Percentiles rank a stretch among this genome's conserved stretches.
These are phyloP conservation scores for Linnemannia hyalina DNA, from an alignment of 192 early-diverging fungal species.

Conservation along the genomic window DNA sequence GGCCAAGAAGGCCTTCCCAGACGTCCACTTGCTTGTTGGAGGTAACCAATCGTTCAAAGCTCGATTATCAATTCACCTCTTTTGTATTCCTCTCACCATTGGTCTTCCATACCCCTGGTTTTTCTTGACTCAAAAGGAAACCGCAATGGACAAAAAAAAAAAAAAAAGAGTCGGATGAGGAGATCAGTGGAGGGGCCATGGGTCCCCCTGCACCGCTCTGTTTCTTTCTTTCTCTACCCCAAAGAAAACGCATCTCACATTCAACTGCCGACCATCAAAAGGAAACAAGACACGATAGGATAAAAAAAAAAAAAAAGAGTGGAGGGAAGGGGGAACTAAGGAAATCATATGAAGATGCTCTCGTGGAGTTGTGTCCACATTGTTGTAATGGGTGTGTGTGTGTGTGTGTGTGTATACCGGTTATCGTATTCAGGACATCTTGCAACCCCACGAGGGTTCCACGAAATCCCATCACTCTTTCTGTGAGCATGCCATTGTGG, in stretches of 20 bases:
- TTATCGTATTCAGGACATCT: not conserved
- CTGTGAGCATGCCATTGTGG: not conserved
- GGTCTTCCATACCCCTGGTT: no score
- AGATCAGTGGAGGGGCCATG: slow-evolving; percentile 10
- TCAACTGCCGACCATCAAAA: slow-evolving; percentile 26
- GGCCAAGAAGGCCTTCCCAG: slow-evolving; percentile 83
- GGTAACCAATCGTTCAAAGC: slow-evolving; percentile 31
- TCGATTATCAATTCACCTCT: not conserved
- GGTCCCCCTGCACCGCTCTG: not conserved
- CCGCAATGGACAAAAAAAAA: not conserved
- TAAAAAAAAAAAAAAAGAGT: not conserved
- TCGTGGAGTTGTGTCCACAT: not conserved
- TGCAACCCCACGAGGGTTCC: slow-evolving; percentile 8
- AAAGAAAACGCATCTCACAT: slow-evolving; percentile 28
- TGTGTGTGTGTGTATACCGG: not conserved
- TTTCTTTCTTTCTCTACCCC: slow-evolving; percentile 16
- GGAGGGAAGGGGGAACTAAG: not conserved
- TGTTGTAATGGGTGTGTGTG: not conserved
- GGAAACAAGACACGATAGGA: not conserved
- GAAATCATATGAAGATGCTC: slow-evolving; percentile 12
- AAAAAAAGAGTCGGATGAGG: not conserved
- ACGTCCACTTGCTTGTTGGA: slow-evolving; percentile 83
- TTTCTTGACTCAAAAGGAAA: no score
- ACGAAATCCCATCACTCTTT: not conserved
- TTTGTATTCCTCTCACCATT: not conserved